Conservation (phyloP, 2,329 filamentous ascomycete genomes). For the Fusarium scirpi region DNA sequence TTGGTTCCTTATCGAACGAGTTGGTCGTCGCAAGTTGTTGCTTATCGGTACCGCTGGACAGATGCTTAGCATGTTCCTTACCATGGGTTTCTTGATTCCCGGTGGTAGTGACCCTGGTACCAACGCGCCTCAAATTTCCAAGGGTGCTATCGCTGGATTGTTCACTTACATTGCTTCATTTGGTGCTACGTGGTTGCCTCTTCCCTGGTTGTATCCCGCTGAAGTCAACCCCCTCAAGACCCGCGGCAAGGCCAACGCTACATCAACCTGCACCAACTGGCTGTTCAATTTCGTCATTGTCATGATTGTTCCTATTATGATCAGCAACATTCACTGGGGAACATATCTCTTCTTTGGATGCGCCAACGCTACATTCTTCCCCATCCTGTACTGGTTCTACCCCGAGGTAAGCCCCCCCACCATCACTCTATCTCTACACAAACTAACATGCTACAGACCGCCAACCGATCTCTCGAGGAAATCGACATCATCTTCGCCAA, state of each 20-base stretch:
- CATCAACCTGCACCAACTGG: conserved; percentile 74
- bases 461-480: conserved; percentile 61
- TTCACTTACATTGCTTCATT: conserved; percentile 79
- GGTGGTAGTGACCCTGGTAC: conserved; percentile 62
- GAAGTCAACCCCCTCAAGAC: conserved; percentile 65
- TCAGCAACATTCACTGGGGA: conserved; percentile 68
- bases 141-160: conserved; percentile 75
- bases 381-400: conserved; percentile 63
- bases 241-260: conserved; percentile 59
- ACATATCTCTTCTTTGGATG: conserved; percentile 63
- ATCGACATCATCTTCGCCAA: conserved; percentile 72
- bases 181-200: conserved; percentile 72
- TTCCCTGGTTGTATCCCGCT: conserved; percentile 71
- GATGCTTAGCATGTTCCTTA: conserved; percentile 68
- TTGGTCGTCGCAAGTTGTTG: conserved; percentile 61
- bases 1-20: conserved; percentile 64
- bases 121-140: conserved; percentile 63
- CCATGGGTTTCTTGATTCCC: conserved; percentile 75
- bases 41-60: conserved; percentile 61
- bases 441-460: conserved; percentile 49
- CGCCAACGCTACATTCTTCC: conserved; percentile 64
- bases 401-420: conserved; percentile 47
- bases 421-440: fast-evolving
- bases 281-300: conserved; percentile 63
- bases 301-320: conserved; percentile 74